Base-by-base conservation (phyloP, 2,329 filamentous ascomycete genomes). In the Phyllachora maydis region DNA sequence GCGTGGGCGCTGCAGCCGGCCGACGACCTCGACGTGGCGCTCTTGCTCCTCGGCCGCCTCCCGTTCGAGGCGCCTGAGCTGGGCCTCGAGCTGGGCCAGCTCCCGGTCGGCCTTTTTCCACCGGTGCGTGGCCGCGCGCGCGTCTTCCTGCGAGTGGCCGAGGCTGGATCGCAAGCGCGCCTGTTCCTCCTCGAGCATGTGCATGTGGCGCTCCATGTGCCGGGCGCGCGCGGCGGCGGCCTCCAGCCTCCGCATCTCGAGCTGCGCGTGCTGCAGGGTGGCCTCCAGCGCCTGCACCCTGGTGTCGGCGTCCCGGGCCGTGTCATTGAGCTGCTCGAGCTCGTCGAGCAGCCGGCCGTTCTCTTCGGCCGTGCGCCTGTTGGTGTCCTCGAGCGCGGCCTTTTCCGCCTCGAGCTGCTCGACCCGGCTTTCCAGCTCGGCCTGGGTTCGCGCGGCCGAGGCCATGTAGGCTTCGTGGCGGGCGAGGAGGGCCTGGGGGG, bases 401-500 rank as follows among this genome's bases (percentile, higher is more conserved):
- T 91, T 92, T 35, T 69, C 65, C 37, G 49, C 49, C 50, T 91
- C 79, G 24, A 98, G 59, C 32, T 60, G 60, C 36, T 76, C 71
- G 42, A 93, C 82, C 30, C 65, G 76, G 22, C 55, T 48, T 21
- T 65, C 61, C 49, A 93, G 68, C 30, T 72, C 65, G 30, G 59
- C 54, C 30, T 83, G 76, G 44, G 93, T 82, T 36, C 70, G 68
- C 54, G 92, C 82, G 29, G 83, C 81, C 46, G 92, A 81, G 35
- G 73, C 73, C 61, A 93, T 85, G 49, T 91, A 93, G 29, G 77
- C 70, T 56, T 95, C 83, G 63, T 98, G 83, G 38, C 85, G 75
- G 33, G 75, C 69, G 19, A 98, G 67, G 27, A 98, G 61, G 29
- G 82, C 82, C 88, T 95, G 70, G 28, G 74, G 49, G n/a, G n/a